Evolutionary conservation across 495 filamentous ascomycete species (phyloP), one percentile per base, ranked within the genome.

Genomic region (Xylaria venustula): DNA sequence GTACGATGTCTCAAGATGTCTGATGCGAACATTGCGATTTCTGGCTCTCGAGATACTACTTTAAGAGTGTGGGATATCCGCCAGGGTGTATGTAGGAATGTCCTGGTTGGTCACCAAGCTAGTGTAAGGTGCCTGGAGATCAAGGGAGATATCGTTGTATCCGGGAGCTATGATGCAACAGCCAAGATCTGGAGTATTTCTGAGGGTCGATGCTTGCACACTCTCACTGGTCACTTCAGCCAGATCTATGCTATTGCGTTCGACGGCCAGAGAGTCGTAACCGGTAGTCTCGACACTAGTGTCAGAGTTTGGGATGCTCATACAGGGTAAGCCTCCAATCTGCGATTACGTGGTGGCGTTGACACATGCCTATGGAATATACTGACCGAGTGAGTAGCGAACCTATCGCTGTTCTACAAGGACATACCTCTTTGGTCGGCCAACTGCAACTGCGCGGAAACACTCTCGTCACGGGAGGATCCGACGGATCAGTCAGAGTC

Each of bases 221-320:
- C 91, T 4, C 79, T 98, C 23, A 86, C 84, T n/a, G 94, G 94
- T 0, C 94, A 98, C 76, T 98, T 97, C 76, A 98, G 94, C 71
- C 94, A 98, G 67, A 98, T 98, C 55, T 98, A 98, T 68, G 95
- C 94, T 11, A 96, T 98, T 68, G 93, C 94, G 0, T 98, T 97
- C 72, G 94, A 98, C 70, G 94, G 94, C 19, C 82, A 83, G 49
- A 83, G 92, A 53, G 93, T 98, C 48, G 93, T 93, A n/a, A 98
- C 94, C 1, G 94, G 94, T 25, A 97, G 93, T 72, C 79, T 98
- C 60, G 94, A 98, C 73, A 98, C 94, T 1, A 97, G 91, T 70
- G 95, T 98, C 26, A 82, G 94, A 63, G 93, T 98, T 63, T 98
- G 94, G 94, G 92, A 98, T 77, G 92, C 93, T 25, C 82, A 83